Conservation (phyloP, 2,329 filamentous ascomycete species). For the Botrytis squamosa region DNA sequence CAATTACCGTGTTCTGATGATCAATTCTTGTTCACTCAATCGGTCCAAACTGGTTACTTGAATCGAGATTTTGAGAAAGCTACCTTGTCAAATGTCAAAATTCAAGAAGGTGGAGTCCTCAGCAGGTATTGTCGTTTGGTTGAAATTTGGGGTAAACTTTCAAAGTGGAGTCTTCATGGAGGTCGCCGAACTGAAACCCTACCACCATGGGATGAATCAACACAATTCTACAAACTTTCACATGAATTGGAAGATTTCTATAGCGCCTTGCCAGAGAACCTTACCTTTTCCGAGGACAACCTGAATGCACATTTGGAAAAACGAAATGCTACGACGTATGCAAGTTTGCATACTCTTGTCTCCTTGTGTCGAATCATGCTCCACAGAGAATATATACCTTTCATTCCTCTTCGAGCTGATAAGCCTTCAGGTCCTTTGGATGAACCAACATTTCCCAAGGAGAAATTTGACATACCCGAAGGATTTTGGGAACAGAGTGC, state of each 20-base stretch:
- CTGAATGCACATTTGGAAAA: constrained; percentile 65
- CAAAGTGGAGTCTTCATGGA: constrained; percentile 53
- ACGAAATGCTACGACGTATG: constrained; percentile 62
- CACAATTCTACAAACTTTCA: constrained; percentile 55
- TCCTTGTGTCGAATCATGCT: constrained; percentile 66
- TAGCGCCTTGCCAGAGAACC: constrained; percentile 49
- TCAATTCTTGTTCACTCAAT: constrained; percentile 61
- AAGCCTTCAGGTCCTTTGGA: constrained; percentile 58
- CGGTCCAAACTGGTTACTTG: constrained; percentile 54
- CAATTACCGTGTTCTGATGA: constrained; percentile 67
- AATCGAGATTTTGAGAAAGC: constrained; percentile 43
- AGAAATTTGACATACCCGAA: constrained; percentile 46
- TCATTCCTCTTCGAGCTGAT: constrained; percentile 56
- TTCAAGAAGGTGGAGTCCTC: constrained; percentile 39
- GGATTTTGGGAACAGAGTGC: constrained; percentile 65
- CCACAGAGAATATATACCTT: constrained; percentile 67
- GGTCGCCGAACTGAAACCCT: constrained; percentile 50
- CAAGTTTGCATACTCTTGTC: constrained; percentile 65
- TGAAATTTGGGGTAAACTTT: constrained; percentile 59
- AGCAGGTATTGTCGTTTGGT: constrained; percentile 57
- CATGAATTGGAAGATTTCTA: constrained; percentile 54
- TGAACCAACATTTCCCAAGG: constrained; percentile 52
- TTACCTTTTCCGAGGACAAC: constrained; percentile 59
- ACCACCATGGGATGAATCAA: constrained; percentile 59
- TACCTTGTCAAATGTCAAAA: constrained; percentile 41